phyloP scores from a whole-genome alignment of 2,329 filamentous ascomycete species.

The Aureobasidium mangrovei region DNA sequence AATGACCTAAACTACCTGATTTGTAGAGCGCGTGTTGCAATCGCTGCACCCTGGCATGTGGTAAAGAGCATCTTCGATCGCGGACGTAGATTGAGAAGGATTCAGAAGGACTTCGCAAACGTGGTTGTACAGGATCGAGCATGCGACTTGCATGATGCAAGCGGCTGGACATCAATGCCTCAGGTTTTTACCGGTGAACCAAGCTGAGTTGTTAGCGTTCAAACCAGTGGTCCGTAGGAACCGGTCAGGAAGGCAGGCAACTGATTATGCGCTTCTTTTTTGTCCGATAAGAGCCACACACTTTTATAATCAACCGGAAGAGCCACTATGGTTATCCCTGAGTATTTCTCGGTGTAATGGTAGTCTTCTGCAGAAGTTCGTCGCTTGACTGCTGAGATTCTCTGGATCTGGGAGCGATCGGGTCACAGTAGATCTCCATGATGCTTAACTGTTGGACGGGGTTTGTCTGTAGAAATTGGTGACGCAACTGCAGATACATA shows the following conservation, averaged over 20 bases:
- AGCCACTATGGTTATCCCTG: too few relatives aligned
- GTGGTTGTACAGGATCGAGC: neutral
- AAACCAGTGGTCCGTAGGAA: too few relatives aligned
- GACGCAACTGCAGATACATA: neutral
- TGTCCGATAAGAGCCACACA: too few relatives aligned
- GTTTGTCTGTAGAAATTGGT: too few relatives aligned
- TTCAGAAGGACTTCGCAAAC: neutral
- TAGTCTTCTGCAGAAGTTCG: too few relatives aligned
- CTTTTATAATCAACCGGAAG: too few relatives aligned
- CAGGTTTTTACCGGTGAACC: neutral
- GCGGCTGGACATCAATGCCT: neutral
- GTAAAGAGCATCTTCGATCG: neutral
- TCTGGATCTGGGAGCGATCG: too few relatives aligned
- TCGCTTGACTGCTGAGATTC: too few relatives aligned
- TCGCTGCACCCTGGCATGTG: neutral
- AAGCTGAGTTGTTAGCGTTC: neutral
- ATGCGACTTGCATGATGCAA: neutral
- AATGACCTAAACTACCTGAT: neutral
- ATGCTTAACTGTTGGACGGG: too few relatives aligned
- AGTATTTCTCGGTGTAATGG: too few relatives aligned
- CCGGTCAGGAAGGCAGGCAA: neutral
- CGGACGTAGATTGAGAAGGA: neutral
- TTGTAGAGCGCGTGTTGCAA: neutral
- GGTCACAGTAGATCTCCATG: too few relatives aligned
- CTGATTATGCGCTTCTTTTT: too few relatives aligned